Conservation (phyloP, 805 yeast species). For the Barnettozyma californica region DNA sequence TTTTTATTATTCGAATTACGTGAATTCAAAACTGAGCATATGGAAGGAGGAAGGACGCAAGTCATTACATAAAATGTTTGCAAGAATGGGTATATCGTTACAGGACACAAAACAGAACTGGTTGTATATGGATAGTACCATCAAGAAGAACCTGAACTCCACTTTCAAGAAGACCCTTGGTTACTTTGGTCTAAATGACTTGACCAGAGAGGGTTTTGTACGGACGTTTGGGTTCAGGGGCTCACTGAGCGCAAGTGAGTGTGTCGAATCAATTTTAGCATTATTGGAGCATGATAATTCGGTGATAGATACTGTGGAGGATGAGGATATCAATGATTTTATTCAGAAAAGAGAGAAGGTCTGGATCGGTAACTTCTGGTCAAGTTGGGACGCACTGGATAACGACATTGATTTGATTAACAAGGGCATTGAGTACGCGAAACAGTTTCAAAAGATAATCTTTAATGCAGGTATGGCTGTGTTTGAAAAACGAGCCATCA, state of each 20-base stretch:
- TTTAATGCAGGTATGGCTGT: slow-evolving; percentile 88
- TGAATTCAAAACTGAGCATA: slow-evolving; percentile 77
- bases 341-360: slow-evolving; percentile 45
- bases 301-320: slow-evolving; percentile 22
- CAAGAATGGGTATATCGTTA: slow-evolving; percentile 91
- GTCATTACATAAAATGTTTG: slow-evolving; percentile 83
- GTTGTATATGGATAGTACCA: slow-evolving; percentile 79
- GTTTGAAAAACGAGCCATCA: slow-evolving; percentile 74
- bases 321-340: slow-evolving; percentile 27
- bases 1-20: slow-evolving; percentile 85
- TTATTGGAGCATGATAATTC: slow-evolving; percentile 64
- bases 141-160: slow-evolving; percentile 66
- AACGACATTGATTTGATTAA: slow-evolving; percentile 45
- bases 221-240: slow-evolving; percentile 87
- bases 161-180: slow-evolving; percentile 69
- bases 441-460: slow-evolving; percentile 71
- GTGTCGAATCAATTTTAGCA: slow-evolving; percentile 84
- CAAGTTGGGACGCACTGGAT: slow-evolving; percentile 59
- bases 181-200: slow-evolving; percentile 74
- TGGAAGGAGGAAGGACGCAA: slow-evolving; percentile 93
- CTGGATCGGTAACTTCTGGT: slow-evolving; percentile 75
- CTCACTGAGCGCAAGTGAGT: slow-evolving; percentile 84
- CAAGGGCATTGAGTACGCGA: slow-evolving; percentile 82
- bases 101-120: slow-evolving; percentile 87
- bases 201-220: slow-evolving; percentile 80